A percentile compares a stretch with the other conserved stretches of the same genome.
Conservation (phyloP, 2,329 filamentous ascomycete species). For the Pseudogymnoascus sp. region DNA sequence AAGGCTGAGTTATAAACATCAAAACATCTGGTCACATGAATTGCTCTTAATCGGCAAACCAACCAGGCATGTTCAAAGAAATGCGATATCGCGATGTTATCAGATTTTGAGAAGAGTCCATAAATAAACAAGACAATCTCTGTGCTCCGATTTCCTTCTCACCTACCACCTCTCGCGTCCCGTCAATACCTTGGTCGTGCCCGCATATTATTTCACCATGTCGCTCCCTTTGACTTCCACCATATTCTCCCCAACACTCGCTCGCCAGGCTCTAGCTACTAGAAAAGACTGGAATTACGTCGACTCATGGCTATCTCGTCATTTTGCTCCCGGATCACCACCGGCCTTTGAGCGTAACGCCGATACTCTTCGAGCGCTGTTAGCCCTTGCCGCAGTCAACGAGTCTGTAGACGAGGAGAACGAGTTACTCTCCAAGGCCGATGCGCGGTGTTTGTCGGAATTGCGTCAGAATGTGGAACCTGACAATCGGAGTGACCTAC, state of each 20-base stretch:
- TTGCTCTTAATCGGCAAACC: not conserved
- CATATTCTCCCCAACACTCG: slow-evolving; percentile 61
- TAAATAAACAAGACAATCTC: not conserved
- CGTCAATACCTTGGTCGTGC: not conserved
- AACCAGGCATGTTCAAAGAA: not conserved
- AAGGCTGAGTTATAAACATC: not conserved
- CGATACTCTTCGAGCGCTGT: slow-evolving; percentile 69
- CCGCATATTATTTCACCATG: not conserved
- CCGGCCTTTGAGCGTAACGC: slow-evolving; percentile 81
- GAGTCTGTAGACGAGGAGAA: slow-evolving; percentile 70
- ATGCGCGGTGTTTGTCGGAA: slow-evolving; percentile 52
- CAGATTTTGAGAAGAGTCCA: not conserved
- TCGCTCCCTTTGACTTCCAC: slow-evolving; percentile 33
- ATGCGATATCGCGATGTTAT: not conserved
- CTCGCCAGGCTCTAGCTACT: slow-evolving; percentile 69
- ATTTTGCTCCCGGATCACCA: slow-evolving; percentile 55
- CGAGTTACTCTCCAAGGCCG: slow-evolving; percentile 48
- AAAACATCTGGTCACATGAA: not conserved
- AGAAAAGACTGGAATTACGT: slow-evolving; percentile 89
- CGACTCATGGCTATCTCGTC: slow-evolving; percentile 71
- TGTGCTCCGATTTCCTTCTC: not conserved
- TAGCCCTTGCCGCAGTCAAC: slow-evolving; percentile 67
- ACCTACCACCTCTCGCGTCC: not conserved
- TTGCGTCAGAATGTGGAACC: slow-evolving; percentile 35
- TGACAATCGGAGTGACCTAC: slow-evolving; percentile 36